Evolutionary conservation across 208 protist species (phyloP), one percentile per base, ranked within the genome.

Genomic region (Baffinella frigidus): DNA sequence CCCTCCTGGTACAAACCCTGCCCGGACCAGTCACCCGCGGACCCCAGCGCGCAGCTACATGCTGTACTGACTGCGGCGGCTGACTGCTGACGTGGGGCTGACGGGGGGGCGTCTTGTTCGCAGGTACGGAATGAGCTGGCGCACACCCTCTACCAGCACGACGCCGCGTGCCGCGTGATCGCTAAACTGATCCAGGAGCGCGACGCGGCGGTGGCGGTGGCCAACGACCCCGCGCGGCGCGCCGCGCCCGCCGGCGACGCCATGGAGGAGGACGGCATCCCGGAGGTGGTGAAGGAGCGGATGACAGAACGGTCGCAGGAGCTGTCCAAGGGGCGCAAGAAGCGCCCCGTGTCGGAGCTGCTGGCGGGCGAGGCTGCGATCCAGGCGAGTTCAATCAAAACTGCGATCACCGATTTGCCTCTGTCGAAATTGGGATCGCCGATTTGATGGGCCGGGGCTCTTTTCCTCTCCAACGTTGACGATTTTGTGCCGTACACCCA

Each of bases 111-210:
- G n/a, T n/a, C n/a, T n/a, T n/a, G n/a, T n/a, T n/a, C n/a, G n/a
- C n/a, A n/a, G n/a, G n/a, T n/a, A n/a, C 95, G 97, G 93, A 96
- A 98, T 93, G 97, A 99, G 94, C 96, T 99, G 9, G 96, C 97
- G 7, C 97, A 99, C 93, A 96, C 98, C 7, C 94, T 99, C 80
- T 99, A 99, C 93, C 97, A 99, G 95, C 98, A 99, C 94, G 98
- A 99, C 93, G 98, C 98, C 44, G 97, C 99, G 2, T 99, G 98
- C 94, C 95, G 98, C 30, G 98, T 99, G 33, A 99, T 99, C 84
- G 98, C 98, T 2, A 96, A 96, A 67, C 95, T 99, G 35, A 97
- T 96, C 30, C 93, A 95, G 71, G 97, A 98, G 92, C 93, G 96
- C 41, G 97, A 98, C 89, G 81, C 95, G 1, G 96, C 96, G 0